Evolutionary conservation across 257 asterid species (phyloP), one percentile per base, ranked within the genome.

Genomic region (Gentiana macrophylla): DNA sequence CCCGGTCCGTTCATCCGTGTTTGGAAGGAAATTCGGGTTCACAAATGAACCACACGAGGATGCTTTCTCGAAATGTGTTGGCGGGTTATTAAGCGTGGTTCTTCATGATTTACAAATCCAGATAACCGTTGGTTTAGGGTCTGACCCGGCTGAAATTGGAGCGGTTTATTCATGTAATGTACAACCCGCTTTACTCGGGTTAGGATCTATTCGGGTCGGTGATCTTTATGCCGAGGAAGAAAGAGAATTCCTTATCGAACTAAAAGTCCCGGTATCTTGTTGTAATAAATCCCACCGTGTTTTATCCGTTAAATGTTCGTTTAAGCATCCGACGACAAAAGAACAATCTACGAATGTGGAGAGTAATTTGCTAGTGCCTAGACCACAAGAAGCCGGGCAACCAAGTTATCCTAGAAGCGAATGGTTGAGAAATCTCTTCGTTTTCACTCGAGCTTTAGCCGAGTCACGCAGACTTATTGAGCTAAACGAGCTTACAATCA

Each of bases 221-320:
- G 89, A 87, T 69, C 73, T 87, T 0, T 91, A 80, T 63, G 95
- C 95, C 0, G 95, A 81, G 64, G 98, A 91, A 50, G 95, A 84
- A 53, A 81, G 84, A 49, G 89, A 84, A 35, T 48, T 86, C 0
- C 63, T 86, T 0, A 61, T 90, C 4, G 98, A 90, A 63, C 57
- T 90, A 24, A 72, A 81, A 67, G 89, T 86, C 8, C 96, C 94
- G 0, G 37, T 59, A 0, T 57, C 82, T 0, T 24, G 24, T 24
- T 50, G 74, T 41, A 62, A 50, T 47, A 79, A 84, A 65, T 65
- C 94, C 1, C 94, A 82, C 79, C 86, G 78, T 53, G 89, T 84
- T 43, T 62, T 86, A 33, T 76, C 91, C 1, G 77, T 75, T 12
- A 65, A 63, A 56, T 82, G 87, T 64, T 63, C 69, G 51, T 74